Percentiles rank a stretch among this genome's conserved stretches.
phyloP scores from a whole-genome alignment of 495 filamentous ascomycete genomes.

The Parathielavia hyrcaniae region DNA sequence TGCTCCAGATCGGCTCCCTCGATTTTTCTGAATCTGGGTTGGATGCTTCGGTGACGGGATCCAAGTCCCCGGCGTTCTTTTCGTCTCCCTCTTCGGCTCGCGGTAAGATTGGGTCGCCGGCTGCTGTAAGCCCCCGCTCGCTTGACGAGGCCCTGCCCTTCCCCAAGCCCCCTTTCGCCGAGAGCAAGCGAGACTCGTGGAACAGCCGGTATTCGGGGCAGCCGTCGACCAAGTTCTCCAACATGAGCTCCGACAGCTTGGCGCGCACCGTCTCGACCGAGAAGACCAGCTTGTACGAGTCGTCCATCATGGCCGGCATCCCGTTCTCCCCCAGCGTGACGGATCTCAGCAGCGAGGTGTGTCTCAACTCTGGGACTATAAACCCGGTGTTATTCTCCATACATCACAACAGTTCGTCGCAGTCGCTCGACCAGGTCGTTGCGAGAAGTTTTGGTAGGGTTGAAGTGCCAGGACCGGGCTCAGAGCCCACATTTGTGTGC shows the following conservation, averaged over 20 bases:
- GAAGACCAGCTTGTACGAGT: slow-evolving; percentile 25
- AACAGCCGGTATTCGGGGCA: slow-evolving; percentile 21
- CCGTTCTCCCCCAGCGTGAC: slow-evolving; percentile 4
- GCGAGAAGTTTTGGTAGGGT: neutral
- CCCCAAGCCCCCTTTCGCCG: neutral
- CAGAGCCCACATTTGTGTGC: slow-evolving; percentile 47
- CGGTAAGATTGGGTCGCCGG: neutral
- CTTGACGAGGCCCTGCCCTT: neutral
- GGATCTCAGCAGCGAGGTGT: slow-evolving; percentile 6
- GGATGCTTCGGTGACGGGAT: neutral
- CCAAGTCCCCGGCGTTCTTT: neutral
- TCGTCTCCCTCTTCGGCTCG: slow-evolving; percentile 1
- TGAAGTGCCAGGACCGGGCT: neutral
- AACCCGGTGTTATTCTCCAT: slow-evolving; percentile 7
- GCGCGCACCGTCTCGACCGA: slow-evolving; percentile 26
- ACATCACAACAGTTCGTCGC: neutral
- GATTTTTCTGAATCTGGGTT: slow-evolving; percentile 23
- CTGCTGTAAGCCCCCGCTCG: neutral
- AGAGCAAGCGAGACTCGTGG: slow-evolving; percentile 20
- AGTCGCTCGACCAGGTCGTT: slow-evolving; percentile 9
- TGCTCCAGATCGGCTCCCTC: slow-evolving; percentile 31
- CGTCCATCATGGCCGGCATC: slow-evolving; percentile 13
- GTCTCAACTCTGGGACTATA: slow-evolving; percentile 2
- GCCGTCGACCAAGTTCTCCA: slow-evolving; percentile 22
- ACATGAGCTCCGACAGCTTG: slow-evolving; percentile 25